Evolutionary conservation across 306 rosid species (phyloP), one percentile per base, ranked within the genome.

Genomic region (Prunus mongolica): DNA sequence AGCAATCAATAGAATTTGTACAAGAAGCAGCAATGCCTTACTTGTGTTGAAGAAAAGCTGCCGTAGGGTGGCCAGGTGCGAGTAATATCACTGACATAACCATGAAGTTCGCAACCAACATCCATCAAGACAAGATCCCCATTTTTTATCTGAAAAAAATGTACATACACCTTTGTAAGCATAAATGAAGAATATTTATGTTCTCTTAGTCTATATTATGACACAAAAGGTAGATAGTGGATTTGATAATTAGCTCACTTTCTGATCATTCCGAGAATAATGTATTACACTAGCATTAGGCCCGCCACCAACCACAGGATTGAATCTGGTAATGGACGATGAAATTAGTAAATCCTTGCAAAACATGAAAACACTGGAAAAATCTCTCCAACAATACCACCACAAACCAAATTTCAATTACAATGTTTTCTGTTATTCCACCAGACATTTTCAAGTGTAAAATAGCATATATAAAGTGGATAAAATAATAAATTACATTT

Each of bases 301-400:
- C 81, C 99, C 99, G 54, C 99, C 99, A 78, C 97, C 97, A 79
- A 92, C 97, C 73, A 95, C 99, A 30, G 99, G 99, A 73, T 90
- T 92, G 87, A 90, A 95, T 72, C 97, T 95, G 93, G 69, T 55
- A 54, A 72, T 32, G 45, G 73, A 74, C 45, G 51, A 81, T 30
- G 60, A 65, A 75, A 79, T 77, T 38, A 27, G 63, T 34, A 45
- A 77, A 75, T 55, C 81, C 65, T 46, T 47, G 58, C n/a, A 3
- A 3, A 12, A 65, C 15, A n/a, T 52, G 22, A 50, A 57, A 28
- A 15, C 6, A 19, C 27, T 20, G 54, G 52, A 56, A 47, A 69
- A 16, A 74, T 71, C 75, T 46, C 20, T 74, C 56, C 69, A 55
- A 81, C 34, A 46, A 8, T 12, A 25, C 16, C 9, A 28, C 19